Conservation (phyloP, 23 red algal genomes). For the Chondrus crispus region DNA sequence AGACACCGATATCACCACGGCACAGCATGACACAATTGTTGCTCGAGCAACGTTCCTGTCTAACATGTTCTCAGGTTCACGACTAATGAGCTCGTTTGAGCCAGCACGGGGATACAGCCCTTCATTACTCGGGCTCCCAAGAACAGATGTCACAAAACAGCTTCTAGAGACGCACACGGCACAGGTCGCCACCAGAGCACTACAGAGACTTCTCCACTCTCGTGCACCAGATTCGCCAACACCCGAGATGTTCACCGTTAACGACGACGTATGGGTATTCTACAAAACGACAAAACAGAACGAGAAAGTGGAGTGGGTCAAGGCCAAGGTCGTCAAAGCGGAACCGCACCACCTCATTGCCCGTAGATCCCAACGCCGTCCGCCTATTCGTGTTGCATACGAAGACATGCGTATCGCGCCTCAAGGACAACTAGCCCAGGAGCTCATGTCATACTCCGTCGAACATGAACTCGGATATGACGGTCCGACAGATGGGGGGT, state of each 20-base stretch:
- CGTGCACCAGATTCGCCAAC: not conserved
- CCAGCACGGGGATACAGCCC: no score
- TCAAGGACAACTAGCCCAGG: not conserved
- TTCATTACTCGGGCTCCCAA: no score
- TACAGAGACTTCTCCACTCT: not conserved
- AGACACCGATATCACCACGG: not conserved
- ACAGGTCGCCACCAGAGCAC: no score
- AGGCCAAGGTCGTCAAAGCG: not conserved
- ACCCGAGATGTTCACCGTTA: not conserved
- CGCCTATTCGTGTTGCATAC: not conserved
- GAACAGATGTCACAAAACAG: no score
- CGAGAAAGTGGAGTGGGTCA: no score
- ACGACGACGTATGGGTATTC: not conserved
- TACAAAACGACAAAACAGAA: no score
- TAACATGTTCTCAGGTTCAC: no score
- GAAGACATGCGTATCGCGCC: not conserved
- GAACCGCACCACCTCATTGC: not conserved
- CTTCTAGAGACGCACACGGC: no score
- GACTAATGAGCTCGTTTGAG: no score
- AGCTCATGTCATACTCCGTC: not conserved
- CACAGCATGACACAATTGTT: not conserved
- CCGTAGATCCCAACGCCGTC: not conserved
- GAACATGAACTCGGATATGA: not conserved
- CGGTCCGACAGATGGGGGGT: not conserved
- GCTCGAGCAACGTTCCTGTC: not conserved